Percentiles rank a stretch among this genome's conserved stretches.
These are phyloP conservation scores for Xylaria sp. DNA, from an alignment of 2,329 filamentous ascomycete species.

Conservation along the genomic window DNA sequence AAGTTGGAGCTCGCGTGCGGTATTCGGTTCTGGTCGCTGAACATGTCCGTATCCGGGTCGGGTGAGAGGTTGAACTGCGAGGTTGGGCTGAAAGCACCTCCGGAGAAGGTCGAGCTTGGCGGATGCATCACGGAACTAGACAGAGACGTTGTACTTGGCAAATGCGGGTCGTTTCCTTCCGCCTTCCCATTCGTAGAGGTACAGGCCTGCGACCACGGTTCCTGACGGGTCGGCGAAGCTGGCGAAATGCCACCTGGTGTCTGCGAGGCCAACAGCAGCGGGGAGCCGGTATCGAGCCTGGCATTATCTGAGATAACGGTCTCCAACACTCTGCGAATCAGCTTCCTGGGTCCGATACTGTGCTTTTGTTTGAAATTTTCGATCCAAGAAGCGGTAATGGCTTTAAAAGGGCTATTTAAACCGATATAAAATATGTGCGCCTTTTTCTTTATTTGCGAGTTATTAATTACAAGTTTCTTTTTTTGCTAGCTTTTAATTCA, in stretches of 20 bases:
- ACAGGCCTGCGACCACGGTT: constrained; percentile 64
- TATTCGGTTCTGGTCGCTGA: constrained; percentile 49
- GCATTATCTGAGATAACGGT: constrained; percentile 72
- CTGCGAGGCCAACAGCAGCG: constrained; percentile 58
- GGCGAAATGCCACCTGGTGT: constrained; percentile 72
- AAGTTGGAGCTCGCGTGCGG: constrained; percentile 53
- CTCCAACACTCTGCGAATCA: constrained; percentile 62
- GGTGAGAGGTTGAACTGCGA: constrained; percentile 77
- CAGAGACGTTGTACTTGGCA: constrained; percentile 68
- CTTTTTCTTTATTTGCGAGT: constrained; percentile 83
- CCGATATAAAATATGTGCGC: constrained; percentile 78
- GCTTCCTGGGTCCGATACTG: constrained; percentile 52
- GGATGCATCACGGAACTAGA: constrained; percentile 69
- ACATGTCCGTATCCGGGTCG: constrained; percentile 69
- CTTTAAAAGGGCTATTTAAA: constrained; percentile 71
- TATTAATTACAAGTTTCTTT: constrained; percentile 72
- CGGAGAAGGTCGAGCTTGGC: constrained; percentile 68
- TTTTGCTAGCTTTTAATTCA: constrained; percentile 84
- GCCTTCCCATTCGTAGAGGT: constrained; percentile 72
- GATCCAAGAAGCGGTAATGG: constrained; percentile 77
- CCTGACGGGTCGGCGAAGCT: constrained; percentile 67
- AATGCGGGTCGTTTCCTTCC: constrained; percentile 69
- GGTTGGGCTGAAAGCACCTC: constrained; percentile 71
- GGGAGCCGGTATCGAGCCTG: constrained; percentile 57
- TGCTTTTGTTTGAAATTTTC: constrained; percentile 97